These are phyloP conservation scores for Heritiera fomes DNA, from an alignment of 345 rosid species.

Conservation along the genomic window DNA sequence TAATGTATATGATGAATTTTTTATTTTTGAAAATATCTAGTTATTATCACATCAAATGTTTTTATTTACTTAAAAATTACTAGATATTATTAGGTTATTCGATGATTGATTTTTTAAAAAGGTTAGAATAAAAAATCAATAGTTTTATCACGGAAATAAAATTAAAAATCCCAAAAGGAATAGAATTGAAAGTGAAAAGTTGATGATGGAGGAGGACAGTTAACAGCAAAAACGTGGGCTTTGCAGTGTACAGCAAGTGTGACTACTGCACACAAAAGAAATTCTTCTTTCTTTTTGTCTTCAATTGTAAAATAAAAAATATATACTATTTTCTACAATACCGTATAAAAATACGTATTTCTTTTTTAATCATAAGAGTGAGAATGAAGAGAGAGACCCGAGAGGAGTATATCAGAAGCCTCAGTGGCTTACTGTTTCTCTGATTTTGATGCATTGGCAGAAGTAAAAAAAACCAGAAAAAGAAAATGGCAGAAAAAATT, in stretches of 20 bases:
- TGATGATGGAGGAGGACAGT: not conserved
- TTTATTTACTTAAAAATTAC: too few relatives aligned
- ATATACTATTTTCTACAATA: constrained; percentile 24
- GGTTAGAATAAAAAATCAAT: too few relatives aligned
- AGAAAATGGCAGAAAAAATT: not conserved
- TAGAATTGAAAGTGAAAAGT: not conserved
- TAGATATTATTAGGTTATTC: too few relatives aligned
- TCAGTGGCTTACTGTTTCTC: constrained; percentile 32
- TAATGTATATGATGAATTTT: too few relatives aligned
- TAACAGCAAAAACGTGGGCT: not conserved
- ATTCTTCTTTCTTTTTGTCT: not conserved
- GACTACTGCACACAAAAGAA: constrained; percentile 8
- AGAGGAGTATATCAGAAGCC: constrained; percentile 37
- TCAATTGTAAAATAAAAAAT: constrained; percentile 15
- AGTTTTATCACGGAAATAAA: too few relatives aligned
- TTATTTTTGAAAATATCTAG: too few relatives aligned
- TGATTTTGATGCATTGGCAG: constrained; percentile 43
- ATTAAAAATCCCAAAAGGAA: not conserved
- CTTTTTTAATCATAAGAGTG: constrained; percentile 30
- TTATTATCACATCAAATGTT: too few relatives aligned
- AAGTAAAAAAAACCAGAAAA: constrained; percentile 4
- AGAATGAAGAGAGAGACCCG: constrained; percentile 22
- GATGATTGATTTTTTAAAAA: too few relatives aligned
- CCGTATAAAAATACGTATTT: constrained; percentile 25
- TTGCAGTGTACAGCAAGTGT: constrained; percentile 1